Evolutionary conservation across 805 yeast species (phyloP).

Genomic region (Yarrowia yakushimensis): DNA sequence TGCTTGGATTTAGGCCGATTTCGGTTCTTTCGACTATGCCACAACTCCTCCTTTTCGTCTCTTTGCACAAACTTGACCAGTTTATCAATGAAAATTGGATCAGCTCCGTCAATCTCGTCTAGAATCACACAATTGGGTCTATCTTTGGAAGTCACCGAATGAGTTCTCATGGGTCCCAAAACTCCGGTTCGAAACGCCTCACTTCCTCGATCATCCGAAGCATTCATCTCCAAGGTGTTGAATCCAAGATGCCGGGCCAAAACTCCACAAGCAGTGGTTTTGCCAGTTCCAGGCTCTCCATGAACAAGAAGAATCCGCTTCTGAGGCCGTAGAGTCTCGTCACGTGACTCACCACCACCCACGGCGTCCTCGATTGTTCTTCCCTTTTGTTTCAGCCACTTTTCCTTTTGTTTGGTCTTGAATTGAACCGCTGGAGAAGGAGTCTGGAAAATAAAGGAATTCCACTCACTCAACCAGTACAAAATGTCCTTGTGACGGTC

Average conservation of each 20-base stretch:
- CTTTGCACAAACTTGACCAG: constrained; percentile 55
- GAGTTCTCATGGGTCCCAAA: constrained; percentile 59
- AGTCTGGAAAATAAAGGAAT: constrained; percentile 8
- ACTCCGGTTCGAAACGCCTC: constrained; percentile 53
- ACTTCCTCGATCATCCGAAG: constrained; percentile 73
- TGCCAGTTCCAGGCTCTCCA: constrained; percentile 94
- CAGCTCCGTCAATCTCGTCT: constrained; percentile 86
- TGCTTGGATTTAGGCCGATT: constrained; percentile 28
- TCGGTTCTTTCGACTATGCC: constrained; percentile 33
- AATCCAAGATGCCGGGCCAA: constrained; percentile 80
- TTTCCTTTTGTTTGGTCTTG: neutral
- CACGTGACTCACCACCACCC: constrained; percentile 34
- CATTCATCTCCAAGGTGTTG: constrained; percentile 78
- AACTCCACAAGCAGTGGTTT: constrained; percentile 83
- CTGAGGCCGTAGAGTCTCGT: constrained; percentile 48
- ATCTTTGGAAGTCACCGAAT: constrained; percentile 53
- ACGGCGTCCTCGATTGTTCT: neutral
- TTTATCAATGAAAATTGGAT: constrained; percentile 51
- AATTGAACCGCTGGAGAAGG: constrained; percentile 5
- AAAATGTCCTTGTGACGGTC: constrained; percentile 8
- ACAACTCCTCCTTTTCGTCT: constrained; percentile 59
- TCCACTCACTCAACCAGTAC: constrained; percentile 23
- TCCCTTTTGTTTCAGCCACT: constrained; percentile 7
- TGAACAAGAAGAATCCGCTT: constrained; percentile 67
- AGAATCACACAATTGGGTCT: constrained; percentile 78